These are phyloP conservation scores for Triangularia setosa DNA, from an alignment of 2,329 filamentous ascomycete species.

Conservation along the genomic window DNA sequence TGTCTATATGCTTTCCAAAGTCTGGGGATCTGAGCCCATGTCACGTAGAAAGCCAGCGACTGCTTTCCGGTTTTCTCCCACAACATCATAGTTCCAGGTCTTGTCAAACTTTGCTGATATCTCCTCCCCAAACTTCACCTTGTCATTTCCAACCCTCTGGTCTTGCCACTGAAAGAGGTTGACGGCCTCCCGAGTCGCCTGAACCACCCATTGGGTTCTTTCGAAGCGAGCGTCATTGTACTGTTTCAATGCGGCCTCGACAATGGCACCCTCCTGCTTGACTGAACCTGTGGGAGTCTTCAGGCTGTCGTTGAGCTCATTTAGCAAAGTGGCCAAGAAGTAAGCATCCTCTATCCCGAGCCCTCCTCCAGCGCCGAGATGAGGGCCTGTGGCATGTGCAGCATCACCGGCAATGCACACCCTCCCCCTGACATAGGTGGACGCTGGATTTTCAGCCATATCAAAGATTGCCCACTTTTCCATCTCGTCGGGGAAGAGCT, in stretches of 20 bases:
- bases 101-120: constrained; percentile 34
- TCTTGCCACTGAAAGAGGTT: constrained; percentile 39
- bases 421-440: constrained; percentile 39
- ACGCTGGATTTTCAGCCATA: constrained; percentile 40
- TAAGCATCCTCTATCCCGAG: constrained; percentile 54
- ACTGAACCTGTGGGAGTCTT: background rate
- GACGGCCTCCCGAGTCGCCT: constrained; percentile 35
- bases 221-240: constrained; percentile 38
- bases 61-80: background rate
- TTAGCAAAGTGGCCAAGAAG: constrained; percentile 38
- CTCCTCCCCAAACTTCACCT: constrained; percentile 35
- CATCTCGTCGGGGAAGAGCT: constrained; percentile 42
- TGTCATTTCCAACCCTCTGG: constrained; percentile 30
- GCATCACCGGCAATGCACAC: constrained; percentile 53
- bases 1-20: background rate
- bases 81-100: constrained; percentile 37
- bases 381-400: constrained; percentile 53
- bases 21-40: background rate
- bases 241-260: constrained; percentile 32
- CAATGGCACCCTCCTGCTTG: constrained; percentile 1
- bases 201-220: constrained; percentile 42
- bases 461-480: constrained; percentile 55
- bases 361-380: constrained; percentile 53
- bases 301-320: background rate
- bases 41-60: background rate